Percentiles rank a stretch among this genome's conserved stretches.
phyloP scores from a whole-genome alignment of 1,284 basidiomycete genomes.

The Trichosporon asahii region DNA sequence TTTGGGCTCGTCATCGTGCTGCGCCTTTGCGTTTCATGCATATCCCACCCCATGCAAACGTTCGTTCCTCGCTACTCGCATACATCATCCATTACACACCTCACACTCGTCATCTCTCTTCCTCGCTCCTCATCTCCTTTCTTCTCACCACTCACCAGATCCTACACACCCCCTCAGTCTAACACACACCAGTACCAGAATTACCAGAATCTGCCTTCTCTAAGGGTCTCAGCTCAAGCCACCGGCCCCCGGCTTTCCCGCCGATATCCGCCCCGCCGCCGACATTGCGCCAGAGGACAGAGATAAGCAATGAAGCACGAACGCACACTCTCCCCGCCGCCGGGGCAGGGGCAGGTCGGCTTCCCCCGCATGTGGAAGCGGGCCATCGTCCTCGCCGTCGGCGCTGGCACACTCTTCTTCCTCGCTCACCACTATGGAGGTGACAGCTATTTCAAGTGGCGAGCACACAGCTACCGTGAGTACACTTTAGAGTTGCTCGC shows the following conservation, averaged over 20 bases:
- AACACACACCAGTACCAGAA: too few species aligned
- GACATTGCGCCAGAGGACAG: neutral
- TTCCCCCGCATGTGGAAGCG: constrained; percentile 8
- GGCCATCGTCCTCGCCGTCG: neutral
- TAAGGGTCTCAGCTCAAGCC: neutral
- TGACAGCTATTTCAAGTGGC: neutral
- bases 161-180: too few species aligned
- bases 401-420: neutral
- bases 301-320: constrained; percentile 1
- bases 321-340: neutral
- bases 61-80: neutral
- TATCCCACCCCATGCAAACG: neutral
- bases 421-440: neutral
- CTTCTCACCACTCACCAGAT: neutral
- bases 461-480: neutral
- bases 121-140: neutral
- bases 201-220: neutral
- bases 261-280: neutral
- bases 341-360: neutral
- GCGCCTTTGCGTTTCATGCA: neutral
- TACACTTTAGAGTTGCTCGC: neutral
- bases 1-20: neutral
- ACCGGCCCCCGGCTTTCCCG: neutral
- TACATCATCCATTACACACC: neutral
- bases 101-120: neutral